Evolutionary conservation across 352 stramenopile genomes (phyloP).

Genomic region (Pythium dissotocum): DNA sequence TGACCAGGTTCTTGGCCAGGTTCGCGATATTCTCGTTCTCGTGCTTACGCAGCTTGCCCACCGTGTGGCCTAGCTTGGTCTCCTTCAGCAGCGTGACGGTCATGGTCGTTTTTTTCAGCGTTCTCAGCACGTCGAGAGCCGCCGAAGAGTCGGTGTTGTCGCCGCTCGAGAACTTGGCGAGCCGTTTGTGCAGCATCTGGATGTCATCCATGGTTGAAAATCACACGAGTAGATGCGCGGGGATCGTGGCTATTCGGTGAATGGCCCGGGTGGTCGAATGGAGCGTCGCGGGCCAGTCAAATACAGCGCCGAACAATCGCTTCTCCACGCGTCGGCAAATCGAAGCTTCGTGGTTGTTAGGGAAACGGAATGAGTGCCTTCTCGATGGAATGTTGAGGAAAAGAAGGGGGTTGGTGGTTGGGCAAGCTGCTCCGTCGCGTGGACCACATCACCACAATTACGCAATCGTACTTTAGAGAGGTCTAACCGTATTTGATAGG

Average conservation of each 20-base stretch:
- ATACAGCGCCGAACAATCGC: background rate
- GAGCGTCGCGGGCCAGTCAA: constrained; percentile 8
- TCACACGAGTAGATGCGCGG: constrained; percentile 1
- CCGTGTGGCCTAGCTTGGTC: constrained; percentile 81
- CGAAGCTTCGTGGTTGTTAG: background rate
- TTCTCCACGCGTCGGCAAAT: constrained; percentile 17
- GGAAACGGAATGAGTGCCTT: constrained; percentile 14
- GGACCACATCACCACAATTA: constrained; percentile 20
- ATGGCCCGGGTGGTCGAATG: background rate
- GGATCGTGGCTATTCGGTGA: background rate
- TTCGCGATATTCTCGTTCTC: constrained; percentile 80
- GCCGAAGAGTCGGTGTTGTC: constrained; percentile 58
- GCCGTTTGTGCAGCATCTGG: constrained; percentile 62
- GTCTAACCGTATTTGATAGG: constrained; percentile 10
- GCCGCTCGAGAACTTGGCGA: constrained; percentile 73
- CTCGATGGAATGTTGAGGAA: constrained; percentile 14
- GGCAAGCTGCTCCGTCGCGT: constrained; percentile 7
- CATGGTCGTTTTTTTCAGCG: constrained; percentile 55
- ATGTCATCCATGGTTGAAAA: constrained; percentile 63
- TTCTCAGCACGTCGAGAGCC: constrained; percentile 62
- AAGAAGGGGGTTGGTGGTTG: constrained; percentile 25
- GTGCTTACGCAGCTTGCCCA: constrained; percentile 90
- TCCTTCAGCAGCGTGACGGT: constrained; percentile 80
- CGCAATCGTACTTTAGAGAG: background rate
- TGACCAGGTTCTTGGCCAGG: constrained; percentile 77